Conservation (phyloP, 208 protist genomes). For the Crithidia acanthocephali region DNA sequence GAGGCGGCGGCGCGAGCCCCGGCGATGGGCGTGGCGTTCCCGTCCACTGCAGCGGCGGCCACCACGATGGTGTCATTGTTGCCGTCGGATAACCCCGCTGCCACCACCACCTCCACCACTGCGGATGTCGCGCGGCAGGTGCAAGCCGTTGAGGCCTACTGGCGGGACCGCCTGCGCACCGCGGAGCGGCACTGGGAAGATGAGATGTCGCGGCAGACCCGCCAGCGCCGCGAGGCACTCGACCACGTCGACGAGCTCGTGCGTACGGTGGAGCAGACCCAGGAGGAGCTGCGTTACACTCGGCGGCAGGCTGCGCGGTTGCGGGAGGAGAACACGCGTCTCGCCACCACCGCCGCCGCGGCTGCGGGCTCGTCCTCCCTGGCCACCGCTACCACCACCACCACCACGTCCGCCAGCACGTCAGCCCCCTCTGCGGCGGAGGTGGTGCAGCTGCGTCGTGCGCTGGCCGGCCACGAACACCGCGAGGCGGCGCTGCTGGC, state of each 20-base stretch:
- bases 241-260: conserved; percentile 52
- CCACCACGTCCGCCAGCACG: too few species aligned
- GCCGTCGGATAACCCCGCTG: background rate
- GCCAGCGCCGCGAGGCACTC: conserved; percentile 39
- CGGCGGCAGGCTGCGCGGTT: conserved; percentile 41
- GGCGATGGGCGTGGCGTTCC: conserved; percentile 22
- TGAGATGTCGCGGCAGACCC: conserved; percentile 34
- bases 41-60: background rate
- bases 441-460: conserved; percentile 20
- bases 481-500: conserved; percentile 48
- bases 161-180: conserved; percentile 46
- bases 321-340: conserved; percentile 31
- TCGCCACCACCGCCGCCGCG: background rate
- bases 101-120: conserved; percentile 7
- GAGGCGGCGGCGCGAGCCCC: conserved; percentile 30
- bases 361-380: background rate
- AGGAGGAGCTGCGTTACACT: conserved; percentile 45
- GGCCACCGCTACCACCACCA: too few species aligned
- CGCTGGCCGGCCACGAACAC: conserved; percentile 19
- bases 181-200: conserved; percentile 50
- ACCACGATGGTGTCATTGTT: background rate
- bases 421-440: background rate
- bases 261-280: conserved; percentile 41
- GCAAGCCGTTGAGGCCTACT: conserved; percentile 56
- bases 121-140: conserved; percentile 47